Evolutionary conservation across 2,329 filamentous ascomycete genomes (phyloP), one percentile per base, ranked within the genome.

Genomic region (Pestalotiopsis sp.): DNA sequence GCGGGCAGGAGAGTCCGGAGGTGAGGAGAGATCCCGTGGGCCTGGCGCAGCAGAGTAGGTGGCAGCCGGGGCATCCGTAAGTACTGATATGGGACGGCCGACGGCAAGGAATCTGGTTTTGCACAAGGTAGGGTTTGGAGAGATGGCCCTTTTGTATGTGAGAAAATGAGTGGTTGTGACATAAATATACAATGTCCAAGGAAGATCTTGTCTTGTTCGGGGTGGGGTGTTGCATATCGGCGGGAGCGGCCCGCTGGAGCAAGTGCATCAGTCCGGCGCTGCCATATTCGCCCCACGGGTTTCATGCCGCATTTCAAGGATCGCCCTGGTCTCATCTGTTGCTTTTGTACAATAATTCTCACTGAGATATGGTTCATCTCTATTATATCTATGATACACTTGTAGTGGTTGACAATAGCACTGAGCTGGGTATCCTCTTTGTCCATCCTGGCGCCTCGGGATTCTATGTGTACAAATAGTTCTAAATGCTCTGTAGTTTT

Each of bases 1-100:
- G 85, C 85, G 14, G 85, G 88, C 1, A 95, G 85, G 4, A 95
- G 85, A 2, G 84, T 77, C 7, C 88, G 84, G 4, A 92, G 83
- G 64, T 90, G 80, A 1, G 86, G 83, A 20, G 89, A 88, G 72
- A 87, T 82, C 9, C 78, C 77, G 71, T 81, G 81, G 69, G 90
- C 90, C 73, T 80, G 82, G 71, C 84, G 83, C 69, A 92, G 78
- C 62, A 91, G 81, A 41, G 82, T 81, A 56, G 87, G 89, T n/a
- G 85, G 79, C 64, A 93, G 83, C 72, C 91, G 90, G 72, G 91
- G 90, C 89, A 91, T 91, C 69, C 69, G 59, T 67, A 36, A 41
- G 52, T 31, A 1, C 7, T 6, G 27, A 14, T 7, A 27, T 12
- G 61, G 11, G 20, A 39, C 1, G n/a, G 3, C 6, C 6, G 1